Percentiles rank a stretch among this genome's conserved stretches.
phyloP scores from a whole-genome alignment of 257 asterid species.

The Plantago elongata region DNA sequence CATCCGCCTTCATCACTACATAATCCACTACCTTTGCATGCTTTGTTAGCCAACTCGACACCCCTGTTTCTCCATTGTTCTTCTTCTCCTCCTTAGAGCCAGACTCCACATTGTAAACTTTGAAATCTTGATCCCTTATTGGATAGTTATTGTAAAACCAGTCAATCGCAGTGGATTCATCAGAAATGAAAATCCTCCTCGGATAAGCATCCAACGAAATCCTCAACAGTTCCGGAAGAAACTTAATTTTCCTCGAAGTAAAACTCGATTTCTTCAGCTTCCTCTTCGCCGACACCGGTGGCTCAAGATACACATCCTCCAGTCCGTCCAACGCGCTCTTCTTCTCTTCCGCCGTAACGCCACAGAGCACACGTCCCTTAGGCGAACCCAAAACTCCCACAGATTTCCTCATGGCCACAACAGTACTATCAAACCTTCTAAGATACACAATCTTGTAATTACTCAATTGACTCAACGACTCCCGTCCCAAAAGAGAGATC shows the following conservation, averaged over 20 bases:
- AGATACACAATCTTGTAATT: constrained; percentile 47
- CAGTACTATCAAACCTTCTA: constrained; percentile 45
- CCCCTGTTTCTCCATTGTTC: constrained; percentile 19
- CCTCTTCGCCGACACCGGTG: constrained; percentile 25
- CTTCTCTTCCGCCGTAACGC: constrained; percentile 28
- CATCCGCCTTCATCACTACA: constrained; percentile 88
- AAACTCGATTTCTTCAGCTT: constrained; percentile 14
- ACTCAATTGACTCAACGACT: constrained; percentile 32
- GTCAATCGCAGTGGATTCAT: constrained; percentile 22
- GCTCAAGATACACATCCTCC: constrained; percentile 47
- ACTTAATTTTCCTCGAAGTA: constrained; percentile 25
- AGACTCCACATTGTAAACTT: constrained; percentile 30
- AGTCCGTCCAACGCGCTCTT: constrained; percentile 41
- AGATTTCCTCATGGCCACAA: constrained; percentile 57
- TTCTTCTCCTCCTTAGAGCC: constrained; percentile 9
- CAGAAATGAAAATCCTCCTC: constrained; percentile 36
- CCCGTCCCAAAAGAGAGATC: constrained; percentile 40
- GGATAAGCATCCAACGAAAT: constrained; percentile 34
- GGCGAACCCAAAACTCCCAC: not conserved
- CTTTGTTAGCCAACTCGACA: constrained; percentile 50
- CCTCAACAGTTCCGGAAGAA: constrained; percentile 39
- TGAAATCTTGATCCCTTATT: constrained; percentile 33
- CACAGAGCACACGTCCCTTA: constrained; percentile 14
- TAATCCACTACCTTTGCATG: constrained; percentile 54
- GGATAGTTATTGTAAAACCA: constrained; percentile 52